A percentile compares a stretch with the other conserved stretches of the same genome.
phyloP scores from a whole-genome alignment of 352 stramenopile species.

The Phytophthora sp. region DNA sequence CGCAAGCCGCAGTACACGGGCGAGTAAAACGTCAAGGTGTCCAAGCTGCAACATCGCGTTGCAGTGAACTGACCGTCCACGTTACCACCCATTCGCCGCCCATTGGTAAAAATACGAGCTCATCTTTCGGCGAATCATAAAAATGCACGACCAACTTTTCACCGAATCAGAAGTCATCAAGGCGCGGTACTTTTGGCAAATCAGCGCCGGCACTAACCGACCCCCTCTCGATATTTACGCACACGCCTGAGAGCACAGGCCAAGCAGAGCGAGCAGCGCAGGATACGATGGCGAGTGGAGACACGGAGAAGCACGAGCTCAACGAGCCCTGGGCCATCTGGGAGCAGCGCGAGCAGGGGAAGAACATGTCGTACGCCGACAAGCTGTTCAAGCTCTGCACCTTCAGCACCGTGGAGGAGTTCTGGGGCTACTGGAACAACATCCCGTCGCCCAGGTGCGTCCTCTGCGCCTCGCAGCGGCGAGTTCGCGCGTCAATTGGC shows the following conservation, averaged over 20 bases:
- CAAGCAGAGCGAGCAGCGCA: conserved; percentile 1
- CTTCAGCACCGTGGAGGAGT: conserved; percentile 89
- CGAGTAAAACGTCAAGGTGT: conserved; percentile 48
- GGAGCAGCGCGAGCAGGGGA: conserved; percentile 83
- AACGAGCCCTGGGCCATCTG: conserved; percentile 88
- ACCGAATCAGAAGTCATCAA: not conserved
- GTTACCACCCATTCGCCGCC: no score
- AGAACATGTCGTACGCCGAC: conserved; percentile 84
- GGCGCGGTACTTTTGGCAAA: conserved; percentile 17
- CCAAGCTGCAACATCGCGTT: not conserved
- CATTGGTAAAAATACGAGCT: not conserved
- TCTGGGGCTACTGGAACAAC: conserved; percentile 93
- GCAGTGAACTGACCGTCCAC: no score
- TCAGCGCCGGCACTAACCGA: conserved; percentile 8
- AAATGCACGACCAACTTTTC: no score
- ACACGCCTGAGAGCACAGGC: no score
- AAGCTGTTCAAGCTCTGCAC: conserved; percentile 90
- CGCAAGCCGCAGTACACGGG: conserved; percentile 91
- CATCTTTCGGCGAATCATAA: not conserved
- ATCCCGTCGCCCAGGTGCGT: conserved; percentile 86
- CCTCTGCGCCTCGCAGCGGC: not conserved
- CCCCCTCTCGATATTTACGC: no score
- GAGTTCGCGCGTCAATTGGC: not conserved
- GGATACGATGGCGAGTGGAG: conserved; percentile 50
- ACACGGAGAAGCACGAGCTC: conserved; percentile 75